Evolutionary conservation across 768 basidiomycete genomes (phyloP).

Genomic region (Lentinus brumalis): DNA sequence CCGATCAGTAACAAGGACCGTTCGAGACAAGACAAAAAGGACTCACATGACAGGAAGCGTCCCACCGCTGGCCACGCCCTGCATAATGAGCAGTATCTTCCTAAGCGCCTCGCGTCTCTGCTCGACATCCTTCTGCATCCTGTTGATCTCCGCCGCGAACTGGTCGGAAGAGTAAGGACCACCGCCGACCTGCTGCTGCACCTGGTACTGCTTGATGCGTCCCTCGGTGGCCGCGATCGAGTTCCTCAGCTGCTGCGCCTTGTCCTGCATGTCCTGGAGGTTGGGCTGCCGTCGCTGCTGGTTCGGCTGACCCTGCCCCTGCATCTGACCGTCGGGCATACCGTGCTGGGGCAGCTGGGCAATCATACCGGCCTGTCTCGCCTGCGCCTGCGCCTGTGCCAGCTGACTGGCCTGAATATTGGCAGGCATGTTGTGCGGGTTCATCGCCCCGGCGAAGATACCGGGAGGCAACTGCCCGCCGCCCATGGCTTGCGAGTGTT

Average conservation of each 20-base stretch:
- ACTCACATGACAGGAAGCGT: conserved; percentile 5
- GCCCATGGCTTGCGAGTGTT: conserved; percentile 9
- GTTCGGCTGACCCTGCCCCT: conserved; percentile 25
- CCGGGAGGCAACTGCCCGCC: conserved; percentile 7
- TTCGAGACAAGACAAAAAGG: neutral
- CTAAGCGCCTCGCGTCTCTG: neutral
- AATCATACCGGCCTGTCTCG: conserved; percentile 8
- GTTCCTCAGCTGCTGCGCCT: conserved; percentile 1
- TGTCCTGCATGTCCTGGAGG: conserved; percentile 14
- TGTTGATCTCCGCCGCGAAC: conserved; percentile 8
- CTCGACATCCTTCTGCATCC: conserved; percentile 6
- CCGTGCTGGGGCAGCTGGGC: conserved; percentile 6
- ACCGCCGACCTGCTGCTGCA: conserved; percentile 2
- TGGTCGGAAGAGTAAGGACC: neutral
- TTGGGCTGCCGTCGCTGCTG: conserved; percentile 1
- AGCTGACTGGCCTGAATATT: conserved; percentile 14
- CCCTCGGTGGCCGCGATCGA: neutral
- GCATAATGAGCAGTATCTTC: neutral
- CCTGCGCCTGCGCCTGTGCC: neutral
- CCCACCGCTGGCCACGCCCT: neutral
- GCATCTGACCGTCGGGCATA: conserved; percentile 31
- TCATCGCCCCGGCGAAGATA: conserved; percentile 12
- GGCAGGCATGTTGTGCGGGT: conserved; percentile 1
- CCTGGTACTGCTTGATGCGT: conserved; percentile 1
- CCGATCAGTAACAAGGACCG: neutral